Base-by-base conservation (phyloP, 2,329 filamentous ascomycete genomes). In the Leptographium flavum region DNA sequence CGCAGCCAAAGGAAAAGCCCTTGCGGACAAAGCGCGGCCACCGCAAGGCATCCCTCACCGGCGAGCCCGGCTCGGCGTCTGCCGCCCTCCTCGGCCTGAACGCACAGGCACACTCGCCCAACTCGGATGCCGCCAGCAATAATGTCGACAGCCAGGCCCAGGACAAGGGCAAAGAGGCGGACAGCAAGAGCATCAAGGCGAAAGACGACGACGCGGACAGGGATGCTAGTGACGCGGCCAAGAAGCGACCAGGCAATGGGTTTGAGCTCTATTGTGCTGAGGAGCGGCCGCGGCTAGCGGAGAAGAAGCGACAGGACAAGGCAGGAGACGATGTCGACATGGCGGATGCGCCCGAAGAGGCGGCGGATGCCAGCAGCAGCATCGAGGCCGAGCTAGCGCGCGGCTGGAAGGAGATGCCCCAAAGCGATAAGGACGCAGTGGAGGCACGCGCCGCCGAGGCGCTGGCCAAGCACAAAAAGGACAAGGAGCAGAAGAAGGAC, bases 1-100 rank as follows among this genome's bases (percentile, higher is more conserved):
- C 50, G 56, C 59, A 84, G 80, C 83, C 83, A 30, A 81, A 85
- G 62, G 82, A 87, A 56, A 87, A 87, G 62, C 83, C 83, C 27
- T 66, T 87, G 51, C 75, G 83, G 28, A 79, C 76, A 50, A 87
- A 87, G 67, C 74, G 83, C 45, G 79, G 79, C 48, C 79, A 85
- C 56, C 67, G 81, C 44, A 81, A 81, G 61, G 65, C 70, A 22
- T 74, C 73, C 31, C 60, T 68, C 45, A 58, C 68, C 45, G 61
- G 58, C 55, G 71, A 71, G 5, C 49, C 51, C 42, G 53, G 62
- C 22, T 66, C 65, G 52, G 57, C 57, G 22, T 57, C 62, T 46
- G 62, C 66, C 31, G 60, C 61, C 23, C 67, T 67, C 50, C 66
- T 68, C 55, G 69, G 64, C 58, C 66, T 73, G 54, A 68, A 66